These are phyloP conservation scores for Cercospora sojina DNA, from an alignment of 2,329 filamentous ascomycete species.

Conservation along the genomic window DNA sequence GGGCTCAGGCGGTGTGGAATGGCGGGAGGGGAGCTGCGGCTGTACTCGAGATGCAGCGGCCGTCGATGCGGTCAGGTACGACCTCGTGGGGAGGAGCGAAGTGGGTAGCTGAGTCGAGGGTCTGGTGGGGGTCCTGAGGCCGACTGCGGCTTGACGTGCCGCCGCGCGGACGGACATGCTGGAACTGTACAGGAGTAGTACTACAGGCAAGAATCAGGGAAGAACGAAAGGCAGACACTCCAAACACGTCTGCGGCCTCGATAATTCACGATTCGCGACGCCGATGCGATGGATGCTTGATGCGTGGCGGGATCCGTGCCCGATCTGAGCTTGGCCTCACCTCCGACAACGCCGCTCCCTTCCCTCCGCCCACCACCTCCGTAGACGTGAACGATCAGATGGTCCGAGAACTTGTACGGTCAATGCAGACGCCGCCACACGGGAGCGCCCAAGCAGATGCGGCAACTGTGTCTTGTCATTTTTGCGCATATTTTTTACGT, in stretches of 20 bases:
- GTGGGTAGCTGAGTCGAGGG: constrained; percentile 1
- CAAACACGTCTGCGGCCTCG: constrained; percentile 2
- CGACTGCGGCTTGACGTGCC: not conserved
- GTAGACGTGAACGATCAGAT: not conserved
- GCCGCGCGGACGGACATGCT: constrained; percentile 4
- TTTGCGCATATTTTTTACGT: not conserved
- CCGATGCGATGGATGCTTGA: not conserved
- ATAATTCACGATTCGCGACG: not conserved
- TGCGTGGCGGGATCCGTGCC: constrained; percentile 1
- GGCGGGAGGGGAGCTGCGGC: not conserved
- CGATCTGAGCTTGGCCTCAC: constrained; percentile 6
- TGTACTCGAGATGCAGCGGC: constrained; percentile 1
- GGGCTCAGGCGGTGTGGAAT: not conserved
- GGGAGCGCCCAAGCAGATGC: not conserved
- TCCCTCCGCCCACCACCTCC: not conserved
- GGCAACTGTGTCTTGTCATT: not conserved
- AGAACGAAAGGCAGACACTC: not conserved
- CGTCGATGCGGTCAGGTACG: constrained; percentile 4
- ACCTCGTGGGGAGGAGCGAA: not conserved
- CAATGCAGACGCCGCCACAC: not conserved
- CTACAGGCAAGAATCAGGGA: not conserved
- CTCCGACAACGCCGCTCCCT: not conserved
- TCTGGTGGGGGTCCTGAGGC: not conserved
- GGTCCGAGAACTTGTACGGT: not conserved
- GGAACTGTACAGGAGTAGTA: not conserved